Base-by-base conservation (phyloP, 228 moss, liverwort and hornwort species). In the Sphagnum fallax region DNA sequence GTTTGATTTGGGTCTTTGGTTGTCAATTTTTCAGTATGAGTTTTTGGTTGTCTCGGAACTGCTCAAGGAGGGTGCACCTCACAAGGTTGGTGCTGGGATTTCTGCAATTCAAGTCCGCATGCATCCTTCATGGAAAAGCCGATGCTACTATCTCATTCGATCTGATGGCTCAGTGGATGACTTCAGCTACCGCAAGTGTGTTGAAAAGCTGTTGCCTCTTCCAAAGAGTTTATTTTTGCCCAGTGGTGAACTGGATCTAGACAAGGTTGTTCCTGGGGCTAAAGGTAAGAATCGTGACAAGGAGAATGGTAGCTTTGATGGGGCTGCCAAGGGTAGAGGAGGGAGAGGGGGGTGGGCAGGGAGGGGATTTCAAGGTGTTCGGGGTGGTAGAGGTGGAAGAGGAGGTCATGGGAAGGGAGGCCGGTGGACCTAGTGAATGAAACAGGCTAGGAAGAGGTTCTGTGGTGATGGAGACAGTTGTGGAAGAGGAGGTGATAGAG, bases 121-220 rank as follows among this genome's bases (percentile, higher is more conserved):
- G 71, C 93, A 98, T 67, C 88, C 85, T 0, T 68, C 80, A 5
- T 98, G 94, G 94, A 82, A 86, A 63, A 93, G 91, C 76, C 75
- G 93, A 75, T 98, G 98, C 71, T 98, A 67, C 67, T 98, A 85
- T 74, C 53, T 98, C 32, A 73, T 94, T 61, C 85, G 76, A 53
- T 70, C 78, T 12, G 98, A 98, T 61, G 98, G 94, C 8, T 84
- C 88, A 0, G 77, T 80, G 48, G 94, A 92, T 4, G 98, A 98
- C 61, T 98, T 98, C 72, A 98, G 98, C 65, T 98, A 98, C 50
- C 73, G 98, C 15, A 98, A 98, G 74, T 94, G 94, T 64, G 90
- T 90, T 18, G 98, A 98, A 61, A 85, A 87, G 50, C 65, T 98
- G 72, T 85, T 93, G 94, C 90, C 98, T 5, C 75, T 98, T 47